These are phyloP conservation scores for Talaromyces verruculosus DNA, from an alignment of 2,329 filamentous ascomycete species.

Conservation along the genomic window DNA sequence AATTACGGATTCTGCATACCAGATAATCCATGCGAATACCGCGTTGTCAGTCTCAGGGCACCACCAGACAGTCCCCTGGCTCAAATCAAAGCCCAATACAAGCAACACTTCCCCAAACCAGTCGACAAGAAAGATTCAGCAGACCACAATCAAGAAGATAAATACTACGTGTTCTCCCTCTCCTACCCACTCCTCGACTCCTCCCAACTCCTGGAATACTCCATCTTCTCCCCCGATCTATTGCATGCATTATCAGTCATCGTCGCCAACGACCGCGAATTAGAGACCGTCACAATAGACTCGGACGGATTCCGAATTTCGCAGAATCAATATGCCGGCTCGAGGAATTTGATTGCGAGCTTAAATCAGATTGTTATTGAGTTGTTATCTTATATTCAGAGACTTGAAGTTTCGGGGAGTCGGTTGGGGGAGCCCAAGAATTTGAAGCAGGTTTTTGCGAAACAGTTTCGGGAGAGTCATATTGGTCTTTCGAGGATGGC, in stretches of 20 bases:
- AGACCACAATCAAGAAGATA: conserved; percentile 29
- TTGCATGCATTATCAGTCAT: conserved; percentile 45
- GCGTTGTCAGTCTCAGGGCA: conserved; percentile 42
- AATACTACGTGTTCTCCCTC: conserved; percentile 48
- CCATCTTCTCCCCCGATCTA: conserved; percentile 46
- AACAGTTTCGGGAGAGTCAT: conserved; percentile 45
- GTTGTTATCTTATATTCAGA: conserved; percentile 40
- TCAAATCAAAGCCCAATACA: conserved; percentile 36
- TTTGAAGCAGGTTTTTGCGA: conserved; percentile 43
- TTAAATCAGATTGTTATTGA: conserved; percentile 45
- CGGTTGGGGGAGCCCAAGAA: conserved; percentile 35
- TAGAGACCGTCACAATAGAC: conserved; percentile 35
- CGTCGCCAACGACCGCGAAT: conserved; percentile 44
- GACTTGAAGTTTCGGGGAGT: conserved; percentile 34
- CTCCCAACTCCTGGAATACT: conserved; percentile 38
- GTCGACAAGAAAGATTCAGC: conserved; percentile 16
- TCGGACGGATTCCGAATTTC: conserved; percentile 34
- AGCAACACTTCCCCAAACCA: conserved; percentile 35
- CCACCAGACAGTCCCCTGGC: conserved; percentile 42
- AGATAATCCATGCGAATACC: conserved; percentile 47
- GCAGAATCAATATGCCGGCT: conserved; percentile 34
- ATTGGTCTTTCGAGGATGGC: conserved; percentile 42
- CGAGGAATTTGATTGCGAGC: conserved; percentile 40
- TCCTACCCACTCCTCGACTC: conserved; percentile 42
- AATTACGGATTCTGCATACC: conserved; percentile 49